These are phyloP conservation scores for Viridothelium virens DNA, from an alignment of 495 filamentous ascomycete genomes.

Conservation along the genomic window DNA sequence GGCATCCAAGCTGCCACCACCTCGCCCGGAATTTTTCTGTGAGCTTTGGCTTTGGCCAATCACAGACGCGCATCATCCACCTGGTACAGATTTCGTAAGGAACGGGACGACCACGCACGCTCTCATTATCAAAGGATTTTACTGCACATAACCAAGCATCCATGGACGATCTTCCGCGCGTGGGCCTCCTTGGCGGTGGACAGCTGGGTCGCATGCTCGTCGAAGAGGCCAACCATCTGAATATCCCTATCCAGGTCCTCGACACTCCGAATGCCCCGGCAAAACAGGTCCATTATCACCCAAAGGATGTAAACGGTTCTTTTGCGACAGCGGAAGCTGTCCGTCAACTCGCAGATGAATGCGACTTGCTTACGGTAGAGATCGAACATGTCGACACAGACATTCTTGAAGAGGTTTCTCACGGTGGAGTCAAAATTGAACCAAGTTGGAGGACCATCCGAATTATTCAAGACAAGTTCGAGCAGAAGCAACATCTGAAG, in stretches of 20 bases:
- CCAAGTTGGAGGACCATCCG: slow-evolving; percentile 84
- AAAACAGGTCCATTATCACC: slow-evolving; percentile 77
- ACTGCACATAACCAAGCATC: too few relatives aligned
- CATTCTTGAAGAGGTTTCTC: slow-evolving; percentile 74
- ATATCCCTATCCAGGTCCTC: slow-evolving; percentile 71
- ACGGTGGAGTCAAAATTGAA: slow-evolving; percentile 54
- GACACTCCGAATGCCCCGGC: slow-evolving; percentile 75
- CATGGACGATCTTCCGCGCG: slow-evolving; percentile 6
- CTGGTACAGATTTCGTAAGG: too few relatives aligned
- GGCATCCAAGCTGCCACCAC: too few relatives aligned
- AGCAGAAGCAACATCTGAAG: slow-evolving; percentile 76
- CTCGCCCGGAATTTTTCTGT: too few relatives aligned
- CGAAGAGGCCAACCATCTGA: slow-evolving; percentile 79
- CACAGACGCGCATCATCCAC: too few relatives aligned
- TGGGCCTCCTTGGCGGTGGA: slow-evolving; percentile 68
- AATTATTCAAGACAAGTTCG: slow-evolving; percentile 92
- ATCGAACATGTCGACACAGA: slow-evolving; percentile 96
- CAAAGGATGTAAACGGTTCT: slow-evolving; percentile 70
- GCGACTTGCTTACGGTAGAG: slow-evolving; percentile 87
- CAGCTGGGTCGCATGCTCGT: slow-evolving; percentile 92
- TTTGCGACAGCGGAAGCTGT: slow-evolving; percentile 75
- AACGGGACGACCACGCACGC: too few relatives aligned
- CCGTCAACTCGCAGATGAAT: slow-evolving; percentile 63
- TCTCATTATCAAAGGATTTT: too few relatives aligned
- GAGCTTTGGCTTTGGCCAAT: too few relatives aligned